Percentiles rank a stretch among this genome's conserved stretches.
phyloP scores from a whole-genome alignment of 1,284 basidiomycete genomes.

The Austropuccinia psidii region DNA sequence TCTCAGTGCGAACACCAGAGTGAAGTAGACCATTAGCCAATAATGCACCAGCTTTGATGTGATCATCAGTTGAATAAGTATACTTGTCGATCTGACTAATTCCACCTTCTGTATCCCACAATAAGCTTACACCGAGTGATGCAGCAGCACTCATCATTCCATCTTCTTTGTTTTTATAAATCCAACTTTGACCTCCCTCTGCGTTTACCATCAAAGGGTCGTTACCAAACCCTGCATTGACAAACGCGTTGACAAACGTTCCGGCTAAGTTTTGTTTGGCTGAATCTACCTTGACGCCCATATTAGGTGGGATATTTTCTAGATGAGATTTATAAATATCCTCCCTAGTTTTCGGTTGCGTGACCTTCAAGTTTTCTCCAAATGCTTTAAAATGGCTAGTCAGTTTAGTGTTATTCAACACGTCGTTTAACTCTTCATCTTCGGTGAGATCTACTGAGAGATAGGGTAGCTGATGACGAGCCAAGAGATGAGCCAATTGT shows the following conservation, averaged over 20 bases:
- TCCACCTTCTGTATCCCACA: constrained; percentile 94
- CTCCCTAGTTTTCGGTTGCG: constrained; percentile 82
- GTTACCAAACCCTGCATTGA: constrained; percentile 97
- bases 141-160: constrained; percentile 94
- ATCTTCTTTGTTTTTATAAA: constrained; percentile 99
- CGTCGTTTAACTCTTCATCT: constrained; percentile 61
- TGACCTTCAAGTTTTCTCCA: constrained; percentile 87
- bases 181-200: constrained; percentile 92
- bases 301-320: constrained; percentile 63
- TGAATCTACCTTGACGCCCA: constrained; percentile 68
- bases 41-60: constrained; percentile 95
- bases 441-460: constrained; percentile 56
- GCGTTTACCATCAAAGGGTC: constrained; percentile 97
- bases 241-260: constrained; percentile 97
- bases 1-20: constrained; percentile 80
- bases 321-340: constrained; percentile 98
- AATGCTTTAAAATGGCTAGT: constrained; percentile 79
- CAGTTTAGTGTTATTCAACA: constrained; percentile 48
- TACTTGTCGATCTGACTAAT: constrained; percentile 95
- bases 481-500: constrained; percentile 88
- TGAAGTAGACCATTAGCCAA: constrained; percentile 92
- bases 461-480: constrained; percentile 79
- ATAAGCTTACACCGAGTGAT: constrained; percentile 79
- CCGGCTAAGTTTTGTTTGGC: constrained; percentile 90
- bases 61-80: constrained; percentile 89